Conservation (phyloP, 495 filamentous ascomycete genomes). For the Aspergillus haitiensis region DNA sequence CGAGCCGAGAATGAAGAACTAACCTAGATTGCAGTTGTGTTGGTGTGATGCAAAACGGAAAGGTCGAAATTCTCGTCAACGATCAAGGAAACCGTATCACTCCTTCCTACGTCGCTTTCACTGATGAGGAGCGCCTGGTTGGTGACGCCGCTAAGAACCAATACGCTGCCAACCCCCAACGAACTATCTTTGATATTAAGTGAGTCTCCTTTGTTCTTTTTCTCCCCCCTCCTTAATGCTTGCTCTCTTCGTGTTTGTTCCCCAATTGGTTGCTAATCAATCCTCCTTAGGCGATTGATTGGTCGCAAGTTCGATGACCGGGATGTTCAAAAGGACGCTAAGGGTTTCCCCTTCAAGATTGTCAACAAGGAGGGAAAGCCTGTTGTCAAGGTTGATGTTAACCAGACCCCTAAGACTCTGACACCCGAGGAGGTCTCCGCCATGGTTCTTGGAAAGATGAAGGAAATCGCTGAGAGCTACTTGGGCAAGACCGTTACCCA, state of each 20-base stretch:
- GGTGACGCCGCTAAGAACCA: slow-evolving; percentile 99
- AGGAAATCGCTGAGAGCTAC: slow-evolving; percentile 92
- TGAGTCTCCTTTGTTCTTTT: slow-evolving; percentile 46
- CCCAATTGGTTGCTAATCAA: background rate
- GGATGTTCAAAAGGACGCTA: slow-evolving; percentile 79
- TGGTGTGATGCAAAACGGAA: slow-evolving; percentile 98
- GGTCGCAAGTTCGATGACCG: slow-evolving; percentile 87
- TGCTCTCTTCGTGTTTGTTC: too few relatives aligned
- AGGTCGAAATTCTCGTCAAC: slow-evolving; percentile 96
- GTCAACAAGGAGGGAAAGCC: slow-evolving; percentile 81
- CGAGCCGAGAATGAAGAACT: slow-evolving; percentile 8
- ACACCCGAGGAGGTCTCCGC: slow-evolving; percentile 86
- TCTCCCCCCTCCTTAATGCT: background rate
- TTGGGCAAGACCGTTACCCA: slow-evolving; percentile 94
- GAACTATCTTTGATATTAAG: slow-evolving; percentile 94
- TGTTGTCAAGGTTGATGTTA: slow-evolving; percentile 72
- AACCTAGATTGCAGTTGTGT: slow-evolving; percentile 60
- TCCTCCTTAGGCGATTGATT: slow-evolving; percentile 68
- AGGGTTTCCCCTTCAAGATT: slow-evolving; percentile 91
- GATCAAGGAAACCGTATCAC: slow-evolving; percentile 99
- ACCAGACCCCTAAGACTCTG: slow-evolving; percentile 71
- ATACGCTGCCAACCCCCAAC: slow-evolving; percentile 85
- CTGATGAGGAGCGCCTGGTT: slow-evolving; percentile 93
- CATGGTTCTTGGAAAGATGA: slow-evolving; percentile 93
- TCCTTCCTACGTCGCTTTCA: slow-evolving; percentile 97